Conservation (phyloP, 345 rosid genomes). For the Linum usitatissimum region DNA sequence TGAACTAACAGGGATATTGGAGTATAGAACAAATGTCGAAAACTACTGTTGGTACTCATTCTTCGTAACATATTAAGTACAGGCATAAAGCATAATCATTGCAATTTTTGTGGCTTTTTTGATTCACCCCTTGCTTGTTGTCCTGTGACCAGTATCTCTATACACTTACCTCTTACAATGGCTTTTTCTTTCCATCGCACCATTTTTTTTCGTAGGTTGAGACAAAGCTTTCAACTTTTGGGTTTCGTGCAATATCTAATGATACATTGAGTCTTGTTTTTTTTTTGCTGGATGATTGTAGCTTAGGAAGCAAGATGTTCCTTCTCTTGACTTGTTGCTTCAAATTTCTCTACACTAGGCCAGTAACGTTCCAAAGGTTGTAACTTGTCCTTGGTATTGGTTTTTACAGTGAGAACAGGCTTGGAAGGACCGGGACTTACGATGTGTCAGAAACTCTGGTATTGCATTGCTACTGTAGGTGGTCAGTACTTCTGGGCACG, state of each 20-base stretch:
- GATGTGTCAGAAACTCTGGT: conserved; percentile 74
- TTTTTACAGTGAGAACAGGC: conserved; percentile 66
- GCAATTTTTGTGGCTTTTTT: neutral
- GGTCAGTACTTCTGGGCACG: conserved; percentile 93
- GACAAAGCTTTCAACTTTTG: neutral
- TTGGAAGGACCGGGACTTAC: conserved; percentile 94
- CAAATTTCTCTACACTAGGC: neutral
- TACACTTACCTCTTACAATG: too few species aligned
- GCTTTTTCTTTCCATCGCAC: neutral
- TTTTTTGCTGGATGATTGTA: neutral
- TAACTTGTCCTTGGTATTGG: conserved; percentile 9
- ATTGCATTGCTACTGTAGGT: conserved; percentile 84
- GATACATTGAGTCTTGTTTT: neutral
- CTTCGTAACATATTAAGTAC: neutral
- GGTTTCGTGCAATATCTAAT: neutral
- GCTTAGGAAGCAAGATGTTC: neutral
- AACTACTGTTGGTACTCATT: neutral
- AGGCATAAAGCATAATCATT: neutral
- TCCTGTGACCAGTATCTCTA: neutral
- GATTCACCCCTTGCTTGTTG: neutral
- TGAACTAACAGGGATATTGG: neutral
- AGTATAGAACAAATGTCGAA: neutral
- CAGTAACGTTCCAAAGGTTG: neutral
- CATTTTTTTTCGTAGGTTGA: neutral
- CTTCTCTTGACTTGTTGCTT: neutral